Percentiles rank a stretch among this genome's conserved stretches.
These are phyloP conservation scores for Proliferodiscus dingleyae DNA, from an alignment of 2,329 filamentous ascomycete genomes.

Conservation along the genomic window DNA sequence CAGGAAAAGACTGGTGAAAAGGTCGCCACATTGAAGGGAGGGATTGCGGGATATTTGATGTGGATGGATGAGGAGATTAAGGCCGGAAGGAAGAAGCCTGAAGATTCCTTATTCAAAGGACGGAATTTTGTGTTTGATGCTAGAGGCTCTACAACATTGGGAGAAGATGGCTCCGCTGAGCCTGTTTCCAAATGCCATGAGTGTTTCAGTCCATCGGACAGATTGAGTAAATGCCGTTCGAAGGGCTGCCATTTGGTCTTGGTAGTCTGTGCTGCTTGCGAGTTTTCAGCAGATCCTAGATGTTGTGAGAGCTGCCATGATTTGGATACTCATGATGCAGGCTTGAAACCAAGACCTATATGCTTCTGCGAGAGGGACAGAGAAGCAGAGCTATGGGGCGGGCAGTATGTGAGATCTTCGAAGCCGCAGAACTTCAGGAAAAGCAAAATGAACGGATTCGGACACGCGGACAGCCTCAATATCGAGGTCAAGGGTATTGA, in stretches of 20 bases:
- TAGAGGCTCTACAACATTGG: slow-evolving; percentile 26
- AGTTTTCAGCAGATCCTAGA: slow-evolving; percentile 17
- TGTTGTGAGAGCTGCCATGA: slow-evolving; percentile 28
- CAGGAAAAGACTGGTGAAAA: slow-evolving; percentile 25
- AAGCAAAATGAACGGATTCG: slow-evolving; percentile 1
- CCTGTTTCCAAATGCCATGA: slow-evolving; percentile 29
- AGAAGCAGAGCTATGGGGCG: slow-evolving; percentile 29
- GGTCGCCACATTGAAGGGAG: slow-evolving; percentile 30
- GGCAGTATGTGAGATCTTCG: slow-evolving; percentile 9
- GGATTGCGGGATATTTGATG: slow-evolving; percentile 30
- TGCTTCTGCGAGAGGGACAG: slow-evolving; percentile 29
- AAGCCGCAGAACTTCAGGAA: slow-evolving; percentile 18
- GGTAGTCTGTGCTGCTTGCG: slow-evolving; percentile 28
- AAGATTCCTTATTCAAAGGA: slow-evolving; percentile 29
- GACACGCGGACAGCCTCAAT: slow-evolving; percentile 7
- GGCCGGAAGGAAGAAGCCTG: slow-evolving; percentile 20
- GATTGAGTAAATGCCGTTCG: slow-evolving; percentile 29
- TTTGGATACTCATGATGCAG: slow-evolving; percentile 11
- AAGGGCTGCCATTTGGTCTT: slow-evolving; percentile 30
- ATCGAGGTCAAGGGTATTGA: slow-evolving; percentile 15
- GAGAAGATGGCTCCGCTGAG: slow-evolving; percentile 4
- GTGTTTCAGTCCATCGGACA: slow-evolving; percentile 21
- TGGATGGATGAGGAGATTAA: slow-evolving; percentile 33
- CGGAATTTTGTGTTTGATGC: slow-evolving; percentile 33
- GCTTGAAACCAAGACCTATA: slow-evolving; percentile 15